These are phyloP conservation scores for Moesziomyces sp. DNA, from an alignment of 1,284 basidiomycete genomes.

Conservation along the genomic window DNA sequence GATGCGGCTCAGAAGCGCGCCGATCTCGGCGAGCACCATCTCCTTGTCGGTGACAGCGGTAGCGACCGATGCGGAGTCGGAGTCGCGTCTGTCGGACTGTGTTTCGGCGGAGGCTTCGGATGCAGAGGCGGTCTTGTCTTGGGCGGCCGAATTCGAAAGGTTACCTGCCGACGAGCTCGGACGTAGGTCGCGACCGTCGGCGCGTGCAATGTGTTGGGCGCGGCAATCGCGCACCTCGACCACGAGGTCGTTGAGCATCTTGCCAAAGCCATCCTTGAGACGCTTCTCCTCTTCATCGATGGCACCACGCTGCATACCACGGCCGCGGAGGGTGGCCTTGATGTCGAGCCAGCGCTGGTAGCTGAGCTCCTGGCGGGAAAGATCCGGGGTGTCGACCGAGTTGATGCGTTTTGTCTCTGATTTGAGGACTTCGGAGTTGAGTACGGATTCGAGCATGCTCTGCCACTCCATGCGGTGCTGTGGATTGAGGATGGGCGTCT, in stretches of 20 bases:
- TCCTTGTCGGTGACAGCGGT: conserved; percentile 25
- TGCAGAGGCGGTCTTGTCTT: conserved; percentile 6
- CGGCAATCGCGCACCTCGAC: conserved; percentile 83
- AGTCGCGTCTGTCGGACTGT: conserved; percentile 13
- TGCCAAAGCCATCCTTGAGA: conserved; percentile 82
- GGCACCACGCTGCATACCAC: conserved; percentile 70
- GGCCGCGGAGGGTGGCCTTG: conserved; percentile 82
- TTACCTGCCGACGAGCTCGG: conserved; percentile 2
- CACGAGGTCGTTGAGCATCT: conserved; percentile 82
- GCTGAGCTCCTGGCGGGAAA: conserved; percentile 58
- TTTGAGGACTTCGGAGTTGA: conserved; percentile 64
- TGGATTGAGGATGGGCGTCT: conserved; percentile 51
- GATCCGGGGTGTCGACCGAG: conserved; percentile 67
- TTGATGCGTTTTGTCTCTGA: conserved; percentile 67
- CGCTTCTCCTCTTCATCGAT: conserved; percentile 84
- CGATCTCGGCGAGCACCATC: conserved; percentile 45
- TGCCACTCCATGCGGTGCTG: conserved; percentile 66
- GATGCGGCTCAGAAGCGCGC: conserved; percentile 53
- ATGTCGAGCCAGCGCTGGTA: conserved; percentile 85
- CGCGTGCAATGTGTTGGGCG: conserved; percentile 68
- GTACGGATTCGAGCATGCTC: conserved; percentile 66
- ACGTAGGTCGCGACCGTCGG: conserved; percentile 22
- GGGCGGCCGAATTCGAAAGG: conserved; percentile 68
- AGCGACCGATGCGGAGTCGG: conserved; percentile 8
- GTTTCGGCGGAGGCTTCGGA: conserved; percentile 3